Conservation (phyloP, 345 rosid genomes). For the Gossypium bickii region DNA sequence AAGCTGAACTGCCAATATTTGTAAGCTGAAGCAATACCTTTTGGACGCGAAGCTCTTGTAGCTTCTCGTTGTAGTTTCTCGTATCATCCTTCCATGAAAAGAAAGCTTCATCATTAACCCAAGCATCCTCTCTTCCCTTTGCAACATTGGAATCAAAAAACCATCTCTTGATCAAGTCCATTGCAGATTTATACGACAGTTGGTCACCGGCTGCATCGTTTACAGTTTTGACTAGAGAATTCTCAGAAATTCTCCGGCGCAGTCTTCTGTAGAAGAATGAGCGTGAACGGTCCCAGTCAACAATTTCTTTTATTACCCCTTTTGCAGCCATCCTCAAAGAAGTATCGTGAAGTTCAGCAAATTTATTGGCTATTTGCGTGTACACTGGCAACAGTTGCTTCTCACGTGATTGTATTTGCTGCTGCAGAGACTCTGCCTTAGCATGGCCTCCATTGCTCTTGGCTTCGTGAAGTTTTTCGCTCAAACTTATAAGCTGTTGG, state of each 20-base stretch:
- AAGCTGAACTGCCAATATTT: conserved; percentile 54
- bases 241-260: conserved; percentile 66
- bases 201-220: conserved; percentile 65
- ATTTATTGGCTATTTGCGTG: conserved; percentile 87
- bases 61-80: conserved; percentile 51
- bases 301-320: conserved; percentile 84
- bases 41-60: conserved; percentile 69
- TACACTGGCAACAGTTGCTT: conserved; percentile 82
- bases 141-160: conserved; percentile 59
- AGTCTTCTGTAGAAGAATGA: conserved; percentile 68
- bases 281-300: conserved; percentile 75
- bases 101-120: conserved; percentile 82
- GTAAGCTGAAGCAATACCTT: conserved; percentile 65
- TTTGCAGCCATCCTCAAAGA: conserved; percentile 92
- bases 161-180: conserved; percentile 69
- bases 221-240: conserved; percentile 51
- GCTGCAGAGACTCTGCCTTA: conserved; percentile 48
- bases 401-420: conserved; percentile 67
- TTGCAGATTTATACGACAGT: conserved; percentile 58
- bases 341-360: conserved; percentile 93
- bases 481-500: conserved; percentile 55
- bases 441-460: conserved; percentile 39
- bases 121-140: conserved; percentile 51
- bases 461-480: conserved; percentile 62
- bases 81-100: conserved; percentile 67